phyloP scores from a whole-genome alignment of 495 filamentous ascomycete species.

The Penicillium pancosmium region DNA sequence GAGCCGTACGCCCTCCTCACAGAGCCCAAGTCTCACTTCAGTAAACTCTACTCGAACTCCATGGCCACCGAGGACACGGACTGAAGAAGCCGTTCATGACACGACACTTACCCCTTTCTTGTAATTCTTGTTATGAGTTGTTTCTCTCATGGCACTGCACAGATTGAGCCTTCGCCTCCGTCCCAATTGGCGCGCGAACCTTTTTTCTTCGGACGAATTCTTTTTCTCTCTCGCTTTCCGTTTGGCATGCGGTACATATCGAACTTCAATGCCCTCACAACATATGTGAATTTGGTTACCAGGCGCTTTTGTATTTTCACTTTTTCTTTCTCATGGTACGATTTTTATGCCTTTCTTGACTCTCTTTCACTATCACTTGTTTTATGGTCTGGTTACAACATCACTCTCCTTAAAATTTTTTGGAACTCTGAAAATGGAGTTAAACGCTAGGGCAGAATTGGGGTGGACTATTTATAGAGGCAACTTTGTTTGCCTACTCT shows the following conservation, averaged over 20 bases:
- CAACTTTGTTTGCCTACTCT: background rate
- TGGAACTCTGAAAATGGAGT: background rate
- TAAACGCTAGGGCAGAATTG: slow-evolving; percentile 4
- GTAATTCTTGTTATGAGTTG: slow-evolving; percentile 7
- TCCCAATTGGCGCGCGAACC: slow-evolving; percentile 5
- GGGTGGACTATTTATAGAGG: slow-evolving; percentile 20
- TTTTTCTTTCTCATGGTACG: slow-evolving; percentile 6
- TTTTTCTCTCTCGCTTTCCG: slow-evolving; percentile 12
- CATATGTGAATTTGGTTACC: slow-evolving; percentile 14
- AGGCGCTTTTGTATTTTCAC: slow-evolving; percentile 17
- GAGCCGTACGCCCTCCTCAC: slow-evolving; percentile 40
- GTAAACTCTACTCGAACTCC: slow-evolving; percentile 34
- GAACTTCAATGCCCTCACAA: slow-evolving; percentile 18
- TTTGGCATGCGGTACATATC: slow-evolving; percentile 29
- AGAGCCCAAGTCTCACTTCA: slow-evolving; percentile 36
- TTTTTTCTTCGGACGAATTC: slow-evolving; percentile 2
- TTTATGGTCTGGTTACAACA: slow-evolving; percentile 3
- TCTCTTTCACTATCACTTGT: slow-evolving; percentile 18
- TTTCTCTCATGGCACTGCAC: slow-evolving; percentile 17
- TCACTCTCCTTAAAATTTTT: slow-evolving; percentile 15
- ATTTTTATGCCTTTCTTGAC: slow-evolving; percentile 21
- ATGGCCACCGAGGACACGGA: slow-evolving; percentile 28
- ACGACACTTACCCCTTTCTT: background rate
- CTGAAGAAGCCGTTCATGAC: slow-evolving; percentile 10
- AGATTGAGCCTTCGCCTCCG: slow-evolving; percentile 16